Evolutionary conservation across 2,329 filamentous ascomycete genomes (phyloP).

Genomic region (Westerdykella ornata): DNA sequence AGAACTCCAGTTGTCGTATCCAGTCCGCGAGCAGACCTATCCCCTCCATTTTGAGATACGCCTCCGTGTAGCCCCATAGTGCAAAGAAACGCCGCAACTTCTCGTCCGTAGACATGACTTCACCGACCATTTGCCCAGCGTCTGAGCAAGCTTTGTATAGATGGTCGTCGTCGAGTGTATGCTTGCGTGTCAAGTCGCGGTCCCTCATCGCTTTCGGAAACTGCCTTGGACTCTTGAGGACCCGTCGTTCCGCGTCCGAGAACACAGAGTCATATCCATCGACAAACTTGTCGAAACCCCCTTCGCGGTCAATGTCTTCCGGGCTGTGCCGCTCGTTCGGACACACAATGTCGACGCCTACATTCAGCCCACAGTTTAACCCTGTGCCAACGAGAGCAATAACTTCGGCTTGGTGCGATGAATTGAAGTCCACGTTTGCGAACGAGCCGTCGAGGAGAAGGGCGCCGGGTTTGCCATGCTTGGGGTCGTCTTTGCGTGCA

Average conservation of each 20-base stretch:
- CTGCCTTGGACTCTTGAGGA: constrained; percentile 53
- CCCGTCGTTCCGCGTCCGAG: constrained; percentile 53
- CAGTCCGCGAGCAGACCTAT: constrained; percentile 69
- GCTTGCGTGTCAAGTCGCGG: constrained; percentile 4
- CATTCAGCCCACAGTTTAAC: constrained; percentile 35
- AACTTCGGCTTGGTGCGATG: constrained; percentile 70
- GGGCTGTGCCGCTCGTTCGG: constrained; percentile 60
- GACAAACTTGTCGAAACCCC: constrained; percentile 58
- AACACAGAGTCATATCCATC: constrained; percentile 68
- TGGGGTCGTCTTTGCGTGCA: constrained; percentile 48
- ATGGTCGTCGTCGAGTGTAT: constrained; percentile 38
- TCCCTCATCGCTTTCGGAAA: too few species aligned
- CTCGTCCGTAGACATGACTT: constrained; percentile 43
- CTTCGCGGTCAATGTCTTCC: constrained; percentile 46
- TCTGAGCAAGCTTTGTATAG: constrained; percentile 40
- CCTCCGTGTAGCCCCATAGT: constrained; percentile 72
- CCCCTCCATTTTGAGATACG: constrained; percentile 76
- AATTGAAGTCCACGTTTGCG: constrained; percentile 60
- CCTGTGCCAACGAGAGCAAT: constrained; percentile 54
- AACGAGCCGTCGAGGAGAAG: constrained; percentile 38
- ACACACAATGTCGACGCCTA: constrained; percentile 73
- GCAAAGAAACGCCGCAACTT: constrained; percentile 68
- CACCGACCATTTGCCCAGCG: constrained; percentile 35
- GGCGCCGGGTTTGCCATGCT: constrained; percentile 48
- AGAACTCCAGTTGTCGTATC: constrained; percentile 65